Evolutionary conservation across 495 filamentous ascomycete genomes (phyloP), one percentile per base, ranked within the genome.

Genomic region (Sporormia fimetaria): DNA sequence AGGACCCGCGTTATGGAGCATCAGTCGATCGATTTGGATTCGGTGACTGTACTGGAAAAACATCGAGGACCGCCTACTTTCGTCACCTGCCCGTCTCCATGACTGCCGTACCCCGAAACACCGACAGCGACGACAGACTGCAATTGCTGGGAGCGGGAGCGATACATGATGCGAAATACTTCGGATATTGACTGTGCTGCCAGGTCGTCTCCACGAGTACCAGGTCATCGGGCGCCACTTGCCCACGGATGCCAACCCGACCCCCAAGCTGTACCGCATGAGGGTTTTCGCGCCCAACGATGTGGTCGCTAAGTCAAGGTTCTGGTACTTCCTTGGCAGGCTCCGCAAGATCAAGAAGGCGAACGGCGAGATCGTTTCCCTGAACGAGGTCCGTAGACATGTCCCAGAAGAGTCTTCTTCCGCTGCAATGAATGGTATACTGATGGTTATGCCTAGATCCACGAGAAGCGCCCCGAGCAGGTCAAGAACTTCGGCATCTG

Each of bases 401-500:
- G 22, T 14, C 17, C n/a, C 23, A 30, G n/a, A n/a, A n/a, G n/a
- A n/a, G n/a, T n/a, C n/a, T n/a, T n/a, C n/a, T n/a, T n/a, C n/a
- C 4, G 3, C 10, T n/a, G n/a, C n/a, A n/a, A n/a, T n/a, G n/a
- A n/a, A n/a, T n/a, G n/a, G n/a, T n/a, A n/a, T n/a, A n/a, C n/a
- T n/a, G n/a, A n/a, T n/a, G n/a, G n/a, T n/a, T n/a, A n/a, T n/a
- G n/a, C 15, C 27, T 42, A 98, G 90, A 94, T 98, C 70, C 69
- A 74, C 67, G 90, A 98, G 83, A 96, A 94, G 79, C 84, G 83
- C 65, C 92, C 90, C 53, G 74, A 84, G 59, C 93, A 93, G 71
- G 87, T 98, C 75, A 98, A 98, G 85, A 96, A 93, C 81, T 96
- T 96, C 70, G 90, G 90, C 66, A 83, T 98, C 76, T 98, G 90